Percentiles rank a stretch among this genome's conserved stretches.
phyloP scores from a whole-genome alignment of 2,329 filamentous ascomycete species.

The Diplodia intermedia region DNA sequence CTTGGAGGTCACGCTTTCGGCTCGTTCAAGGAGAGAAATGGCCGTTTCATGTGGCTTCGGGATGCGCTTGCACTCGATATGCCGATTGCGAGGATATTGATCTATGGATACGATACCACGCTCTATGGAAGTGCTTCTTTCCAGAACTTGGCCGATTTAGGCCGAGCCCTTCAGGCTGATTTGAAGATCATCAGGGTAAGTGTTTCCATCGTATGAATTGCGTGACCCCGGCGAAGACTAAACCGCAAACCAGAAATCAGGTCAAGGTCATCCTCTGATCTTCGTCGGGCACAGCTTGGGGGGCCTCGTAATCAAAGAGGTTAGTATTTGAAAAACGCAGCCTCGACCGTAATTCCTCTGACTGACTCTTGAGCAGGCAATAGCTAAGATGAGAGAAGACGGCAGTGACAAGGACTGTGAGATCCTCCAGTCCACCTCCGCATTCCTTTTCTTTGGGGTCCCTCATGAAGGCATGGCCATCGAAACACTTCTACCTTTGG shows the following conservation, averaged over 20 bases:
- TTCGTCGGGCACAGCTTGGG: slow-evolving; percentile 16
- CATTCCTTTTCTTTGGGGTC: slow-evolving; percentile 15
- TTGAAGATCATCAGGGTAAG: slow-evolving; percentile 1
- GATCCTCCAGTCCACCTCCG: background rate
- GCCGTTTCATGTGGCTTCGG: slow-evolving; percentile 42
- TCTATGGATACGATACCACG: slow-evolving; percentile 40
- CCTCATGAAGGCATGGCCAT: slow-evolving; percentile 12
- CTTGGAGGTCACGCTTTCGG: slow-evolving; percentile 43
- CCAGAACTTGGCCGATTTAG: slow-evolving; percentile 6
- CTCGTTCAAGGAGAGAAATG: slow-evolving; percentile 42
- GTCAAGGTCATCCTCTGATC: background rate
- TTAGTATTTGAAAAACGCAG: background rate
- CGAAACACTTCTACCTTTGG: slow-evolving; percentile 8
- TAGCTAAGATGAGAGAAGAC: background rate
- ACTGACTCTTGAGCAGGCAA: background rate
- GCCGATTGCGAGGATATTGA: slow-evolving; percentile 37
- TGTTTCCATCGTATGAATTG: too few species aligned
- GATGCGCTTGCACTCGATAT: slow-evolving; percentile 40
- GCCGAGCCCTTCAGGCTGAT: background rate
- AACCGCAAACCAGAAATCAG: background rate
- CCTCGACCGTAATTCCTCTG: too few species aligned
- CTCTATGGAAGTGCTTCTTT: background rate
- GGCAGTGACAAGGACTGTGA: background rate
- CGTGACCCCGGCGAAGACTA: too few species aligned
- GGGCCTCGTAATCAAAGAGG: slow-evolving; percentile 24